Conservation (phyloP, 208 protist genomes). For the Wallacemonas sp. region DNA sequence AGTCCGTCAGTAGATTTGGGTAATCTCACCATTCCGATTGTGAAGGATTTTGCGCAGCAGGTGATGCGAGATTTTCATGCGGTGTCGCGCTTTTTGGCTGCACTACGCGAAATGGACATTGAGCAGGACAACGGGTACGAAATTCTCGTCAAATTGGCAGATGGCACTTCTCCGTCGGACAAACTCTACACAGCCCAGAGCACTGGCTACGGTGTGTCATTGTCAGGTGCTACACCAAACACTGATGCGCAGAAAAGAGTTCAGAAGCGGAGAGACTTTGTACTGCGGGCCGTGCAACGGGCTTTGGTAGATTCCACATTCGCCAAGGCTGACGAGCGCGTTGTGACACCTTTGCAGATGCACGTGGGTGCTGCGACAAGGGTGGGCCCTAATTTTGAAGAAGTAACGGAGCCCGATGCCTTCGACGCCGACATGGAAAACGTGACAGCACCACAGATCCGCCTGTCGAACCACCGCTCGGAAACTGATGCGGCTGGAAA, state of each 20-base stretch:
- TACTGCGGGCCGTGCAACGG: slow-evolving; percentile 58
- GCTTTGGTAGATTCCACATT: slow-evolving; percentile 20
- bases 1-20: slow-evolving; percentile 2
- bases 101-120: slow-evolving; percentile 76
- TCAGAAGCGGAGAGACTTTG: slow-evolving; percentile 46
- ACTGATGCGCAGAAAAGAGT: slow-evolving; percentile 16
- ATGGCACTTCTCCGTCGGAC: slow-evolving; percentile 30
- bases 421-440: slow-evolving; percentile 3
- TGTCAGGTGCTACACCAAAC: not conserved
- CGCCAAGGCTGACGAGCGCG: not conserved
- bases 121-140: slow-evolving; percentile 44
- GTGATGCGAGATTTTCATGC: slow-evolving; percentile 68
- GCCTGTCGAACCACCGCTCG: not conserved
- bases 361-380: not conserved
- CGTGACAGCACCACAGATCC: not conserved
- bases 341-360: not conserved
- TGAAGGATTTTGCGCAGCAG: slow-evolving; percentile 54
- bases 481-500: not conserved
- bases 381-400: not conserved
- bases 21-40: not conserved
- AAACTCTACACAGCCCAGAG: slow-evolving; percentile 21
- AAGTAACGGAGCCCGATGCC: slow-evolving; percentile 3
- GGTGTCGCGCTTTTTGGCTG: slow-evolving; percentile 58
- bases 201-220: not conserved
- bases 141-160: slow-evolving; percentile 43